A percentile compares a stretch with the other conserved stretches of the same genome.
Conservation (phyloP, 352 stramenopile species). For the Pythium diclinum region DNA sequence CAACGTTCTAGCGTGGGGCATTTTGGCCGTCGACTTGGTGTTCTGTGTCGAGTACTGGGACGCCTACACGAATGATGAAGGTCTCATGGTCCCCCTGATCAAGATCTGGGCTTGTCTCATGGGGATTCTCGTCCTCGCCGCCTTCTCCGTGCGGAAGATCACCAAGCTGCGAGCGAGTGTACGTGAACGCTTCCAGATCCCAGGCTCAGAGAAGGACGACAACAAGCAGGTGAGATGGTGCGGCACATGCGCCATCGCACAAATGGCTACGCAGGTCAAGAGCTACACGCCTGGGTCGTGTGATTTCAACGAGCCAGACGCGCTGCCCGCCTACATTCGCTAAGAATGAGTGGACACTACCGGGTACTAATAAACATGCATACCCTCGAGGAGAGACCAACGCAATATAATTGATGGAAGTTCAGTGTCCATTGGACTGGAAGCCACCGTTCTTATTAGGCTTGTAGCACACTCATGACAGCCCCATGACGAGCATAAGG, state of each 20-base stretch:
- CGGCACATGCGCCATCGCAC: conserved; percentile 35
- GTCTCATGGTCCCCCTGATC: neutral
- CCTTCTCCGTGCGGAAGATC: conserved; percentile 5
- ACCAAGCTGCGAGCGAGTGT: conserved; percentile 9
- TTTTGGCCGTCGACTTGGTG: conserved; percentile 14
- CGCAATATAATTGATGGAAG: too few relatives aligned
- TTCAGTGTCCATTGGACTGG: too few relatives aligned
- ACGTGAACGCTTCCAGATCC: conserved; percentile 23
- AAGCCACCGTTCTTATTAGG: too few relatives aligned
- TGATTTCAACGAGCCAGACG: conserved; percentile 35
- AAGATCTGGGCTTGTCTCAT: conserved; percentile 1
- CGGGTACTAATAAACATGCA: too few relatives aligned
- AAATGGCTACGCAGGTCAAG: conserved; percentile 48
- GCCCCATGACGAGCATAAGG: too few relatives aligned
- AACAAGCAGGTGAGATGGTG: conserved; percentile 20
- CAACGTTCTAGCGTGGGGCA: conserved; percentile 18
- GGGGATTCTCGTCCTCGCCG: neutral
- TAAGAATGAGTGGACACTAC: too few relatives aligned
- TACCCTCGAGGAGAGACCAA: too few relatives aligned
- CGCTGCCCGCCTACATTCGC: conserved; percentile 34
- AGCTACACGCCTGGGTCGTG: conserved; percentile 44
- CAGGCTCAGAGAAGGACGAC: conserved; percentile 19
- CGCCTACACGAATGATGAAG: neutral
- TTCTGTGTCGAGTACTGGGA: neutral
- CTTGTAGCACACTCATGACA: too few relatives aligned